Percentiles rank a stretch among this genome's conserved stretches.
Conservation (phyloP, 139 green algal species). For the Micractinium sp. region DNA sequence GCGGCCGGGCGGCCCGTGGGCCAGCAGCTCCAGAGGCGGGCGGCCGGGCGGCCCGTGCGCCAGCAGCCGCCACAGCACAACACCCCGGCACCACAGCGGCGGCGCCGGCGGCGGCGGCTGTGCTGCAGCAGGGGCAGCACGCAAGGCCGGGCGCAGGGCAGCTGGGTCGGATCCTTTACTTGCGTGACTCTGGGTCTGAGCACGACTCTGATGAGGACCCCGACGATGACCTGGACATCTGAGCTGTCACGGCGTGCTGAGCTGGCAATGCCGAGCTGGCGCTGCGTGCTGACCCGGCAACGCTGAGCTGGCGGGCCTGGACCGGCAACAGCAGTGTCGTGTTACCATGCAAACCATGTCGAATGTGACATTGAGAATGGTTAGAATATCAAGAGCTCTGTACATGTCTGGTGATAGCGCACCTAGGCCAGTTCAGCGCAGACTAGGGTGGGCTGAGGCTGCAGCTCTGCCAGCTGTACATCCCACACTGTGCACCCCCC, state of each 20-base stretch:
- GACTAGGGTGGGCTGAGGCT: no score
- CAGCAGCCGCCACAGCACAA: background rate
- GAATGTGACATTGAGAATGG: no score
- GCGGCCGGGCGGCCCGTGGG: conserved; percentile 40
- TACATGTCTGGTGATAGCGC: no score
- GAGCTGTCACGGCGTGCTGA: conserved; percentile 11
- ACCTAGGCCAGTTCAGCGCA: no score
- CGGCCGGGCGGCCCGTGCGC: background rate
- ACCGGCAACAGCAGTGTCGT: no score
- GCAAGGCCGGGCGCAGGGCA: background rate
- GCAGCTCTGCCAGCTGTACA: no score
- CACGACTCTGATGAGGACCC: conserved; percentile 83
- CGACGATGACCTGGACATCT: conserved; percentile 85
- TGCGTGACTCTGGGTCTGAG: conserved; percentile 76
- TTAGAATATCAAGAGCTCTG: no score
- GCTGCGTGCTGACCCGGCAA: background rate
- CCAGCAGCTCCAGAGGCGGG: background rate
- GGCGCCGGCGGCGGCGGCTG: background rate
- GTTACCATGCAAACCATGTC: no score
- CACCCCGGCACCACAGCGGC: background rate
- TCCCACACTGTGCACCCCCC: no score
- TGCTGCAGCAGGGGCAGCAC: background rate
- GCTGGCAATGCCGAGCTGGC: background rate
- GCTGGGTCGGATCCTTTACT: conserved; percentile 82
- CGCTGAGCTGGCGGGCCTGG: no score